Percentiles rank a stretch among this genome's conserved stretches.
phyloP scores from a whole-genome alignment of 1,139 yeast species.

The Saccharomyces hybrid region DNA sequence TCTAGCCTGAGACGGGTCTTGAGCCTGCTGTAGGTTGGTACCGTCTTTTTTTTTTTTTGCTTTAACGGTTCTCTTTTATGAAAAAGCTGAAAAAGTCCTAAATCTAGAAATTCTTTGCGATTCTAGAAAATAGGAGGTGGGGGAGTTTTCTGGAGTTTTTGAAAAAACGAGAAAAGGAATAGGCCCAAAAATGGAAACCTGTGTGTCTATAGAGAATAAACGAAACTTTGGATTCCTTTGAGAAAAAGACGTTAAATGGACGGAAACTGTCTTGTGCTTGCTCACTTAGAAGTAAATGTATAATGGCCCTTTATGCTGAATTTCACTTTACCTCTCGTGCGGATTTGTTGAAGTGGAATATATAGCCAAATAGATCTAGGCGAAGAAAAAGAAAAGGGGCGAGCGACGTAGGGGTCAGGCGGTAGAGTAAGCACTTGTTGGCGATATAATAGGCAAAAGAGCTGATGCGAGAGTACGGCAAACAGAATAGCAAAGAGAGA shows the following conservation, averaged over 20 bases:
- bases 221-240: background rate
- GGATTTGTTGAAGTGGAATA: background rate
- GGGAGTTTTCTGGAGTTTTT: background rate
- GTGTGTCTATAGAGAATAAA: background rate
- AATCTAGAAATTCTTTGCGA: background rate
- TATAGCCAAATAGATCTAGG: background rate
- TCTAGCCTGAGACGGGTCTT: no score
- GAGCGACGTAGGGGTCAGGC: background rate
- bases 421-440: background rate
- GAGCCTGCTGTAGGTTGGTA: no score
- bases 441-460: background rate
- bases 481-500: background rate
- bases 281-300: background rate
- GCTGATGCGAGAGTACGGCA: background rate
- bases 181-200: background rate
- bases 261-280: background rate
- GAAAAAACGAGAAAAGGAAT: background rate
- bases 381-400: conserved; percentile 1
- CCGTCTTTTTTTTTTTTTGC: background rate
- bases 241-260: background rate
- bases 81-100: background rate
- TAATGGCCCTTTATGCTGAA: background rate
- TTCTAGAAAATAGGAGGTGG: background rate
- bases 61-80: background rate
- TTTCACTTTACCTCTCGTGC: background rate